Base-by-base conservation (phyloP, 768 basidiomycete genomes). In the Tremella mesenterica region DNA sequence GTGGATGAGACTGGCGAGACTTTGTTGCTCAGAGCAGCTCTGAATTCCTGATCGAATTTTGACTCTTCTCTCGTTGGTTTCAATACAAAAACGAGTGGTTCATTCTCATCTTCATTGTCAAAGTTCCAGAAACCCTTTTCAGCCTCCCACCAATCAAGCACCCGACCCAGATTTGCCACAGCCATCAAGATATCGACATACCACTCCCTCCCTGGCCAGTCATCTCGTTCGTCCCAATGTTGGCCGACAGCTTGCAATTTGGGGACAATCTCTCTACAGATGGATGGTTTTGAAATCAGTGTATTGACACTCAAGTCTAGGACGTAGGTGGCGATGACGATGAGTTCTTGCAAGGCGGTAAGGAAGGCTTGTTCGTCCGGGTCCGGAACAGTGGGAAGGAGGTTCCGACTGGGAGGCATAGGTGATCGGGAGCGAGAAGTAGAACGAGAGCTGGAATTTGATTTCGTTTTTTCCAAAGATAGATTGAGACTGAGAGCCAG, bases 101-200 rank as follows among this genome's bases (percentile, higher is more conserved):
- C 93, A 52, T 88, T 85, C 69, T 86, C 83, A 63, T 90, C 89
- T 43, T 73, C 72, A 3, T 77, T 73, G 67, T 92, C 87, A 70
- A 96, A 97, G 67, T 95, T 95, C 95, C 95, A 99, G 74, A 99
- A 99, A 62, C 92, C 89, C 68, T 92, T 92, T 77, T 97, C 93
- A 10, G 95, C 95, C 74, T 95, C 92, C 90, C 91, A 96, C 93
- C 95, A 99, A 69, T 96, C 95, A 58, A 96, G 85, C 26, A 97
- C 95, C 53, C 93, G 85, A 73, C 85, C 88, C 58, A 99, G 82
- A 65, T 88, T 90, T 28, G 95, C 95, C 44, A 97, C 85, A 20
- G 95, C 93, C 45, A 96, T 83, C 4, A 97, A 79, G 25, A 96
- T 85, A 69, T 93, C 91, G 48, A 96, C 91, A 74, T 96, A 97